A percentile compares a stretch with the other conserved stretches of the same genome.
These are phyloP conservation scores for Paecilomyces fulvus DNA, from an alignment of 2,329 filamentous ascomycete species.

Conservation along the genomic window DNA sequence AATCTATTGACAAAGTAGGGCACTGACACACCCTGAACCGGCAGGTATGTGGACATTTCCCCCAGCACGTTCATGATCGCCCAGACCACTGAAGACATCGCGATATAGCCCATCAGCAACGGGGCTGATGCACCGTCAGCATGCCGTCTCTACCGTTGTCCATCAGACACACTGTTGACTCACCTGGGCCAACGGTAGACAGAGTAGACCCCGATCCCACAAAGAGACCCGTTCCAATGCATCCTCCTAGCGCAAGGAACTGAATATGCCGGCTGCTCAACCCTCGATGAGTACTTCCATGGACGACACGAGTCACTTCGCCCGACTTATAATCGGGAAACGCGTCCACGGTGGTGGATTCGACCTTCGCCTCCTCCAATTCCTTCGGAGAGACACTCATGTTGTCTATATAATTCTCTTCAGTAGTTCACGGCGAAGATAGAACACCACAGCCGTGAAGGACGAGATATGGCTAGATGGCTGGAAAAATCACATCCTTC, in stretches of 20 bases:
- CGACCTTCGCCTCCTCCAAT: background rate
- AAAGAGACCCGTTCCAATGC: conserved; percentile 47
- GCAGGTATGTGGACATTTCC: conserved; percentile 51
- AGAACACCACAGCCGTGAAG: background rate
- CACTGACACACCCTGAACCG: conserved; percentile 44
- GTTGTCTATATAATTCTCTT: background rate
- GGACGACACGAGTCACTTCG: conserved; percentile 2
- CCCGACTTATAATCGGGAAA: conserved; percentile 5
- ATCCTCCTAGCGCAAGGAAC: conserved; percentile 18
- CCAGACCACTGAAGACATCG: conserved; percentile 30
- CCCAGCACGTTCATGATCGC: conserved; percentile 40
- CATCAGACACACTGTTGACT: background rate
- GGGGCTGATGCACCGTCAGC: conserved; percentile 12
- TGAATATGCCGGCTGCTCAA: conserved; percentile 22
- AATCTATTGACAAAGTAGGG: conserved; percentile 49
- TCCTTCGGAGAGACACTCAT: conserved; percentile 2
- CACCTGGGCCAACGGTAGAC: conserved; percentile 38
- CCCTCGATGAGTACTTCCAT: conserved; percentile 11
- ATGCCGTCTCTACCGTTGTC: background rate
- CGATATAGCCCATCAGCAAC: conserved; percentile 29
- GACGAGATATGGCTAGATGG: background rate
- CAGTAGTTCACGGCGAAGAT: background rate
- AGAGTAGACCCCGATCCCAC: conserved; percentile 43
- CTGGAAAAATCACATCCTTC: background rate
- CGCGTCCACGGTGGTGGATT: background rate